Evolutionary conservation across 352 stramenopile genomes (phyloP), one percentile per base, ranked within the genome.

Genomic region (Pythium biforme): DNA sequence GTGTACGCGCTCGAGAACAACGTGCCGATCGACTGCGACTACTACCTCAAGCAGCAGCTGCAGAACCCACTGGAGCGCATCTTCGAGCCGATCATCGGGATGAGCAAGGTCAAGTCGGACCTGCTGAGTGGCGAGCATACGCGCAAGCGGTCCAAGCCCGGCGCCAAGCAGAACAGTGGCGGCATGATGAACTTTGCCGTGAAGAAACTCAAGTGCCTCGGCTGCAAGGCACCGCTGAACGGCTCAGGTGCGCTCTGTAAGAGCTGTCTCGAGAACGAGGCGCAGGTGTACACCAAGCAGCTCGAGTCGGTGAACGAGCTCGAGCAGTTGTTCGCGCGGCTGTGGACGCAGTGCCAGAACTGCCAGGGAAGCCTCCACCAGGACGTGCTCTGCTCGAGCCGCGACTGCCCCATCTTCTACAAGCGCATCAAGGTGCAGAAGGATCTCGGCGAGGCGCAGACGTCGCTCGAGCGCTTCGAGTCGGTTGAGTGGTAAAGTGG

Each of bases 371-470:
- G 90, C 71, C 76, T 99, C 51, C 96, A 99, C 74, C 96, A 98
- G 72, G 84, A 93, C 41, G 87, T 94, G 66, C 72, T 96, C n/a
- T 99, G 97, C 79, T 97, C 94, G 40, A 98, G 94, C 66, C 94
- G 97, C 68, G 98, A 99, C 66, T 99, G 98, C 59, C 94, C 95
- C 31, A 99, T 99, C 64, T 99, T 99, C 72, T 99, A 99, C 81
- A 98, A 99, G 69, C 92, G 98, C 57, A 99, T 99, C 74, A 99
- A 99, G 83, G 97, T 99, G 31, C 95, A 99, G 76, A 98, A 98
- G 67, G 98, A 99, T 62, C 89, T 99, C 55, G 83, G 90, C 48
- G 86, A 98, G 56, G 89, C 90, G 6, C 94, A 99, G 69, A 81
- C 94, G 6, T 79, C 93, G 48, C 73, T 99, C 52, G 94, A 99